phyloP scores from a whole-genome alignment of 129 eudicot species.

The Gnaphalium uliginosum region DNA sequence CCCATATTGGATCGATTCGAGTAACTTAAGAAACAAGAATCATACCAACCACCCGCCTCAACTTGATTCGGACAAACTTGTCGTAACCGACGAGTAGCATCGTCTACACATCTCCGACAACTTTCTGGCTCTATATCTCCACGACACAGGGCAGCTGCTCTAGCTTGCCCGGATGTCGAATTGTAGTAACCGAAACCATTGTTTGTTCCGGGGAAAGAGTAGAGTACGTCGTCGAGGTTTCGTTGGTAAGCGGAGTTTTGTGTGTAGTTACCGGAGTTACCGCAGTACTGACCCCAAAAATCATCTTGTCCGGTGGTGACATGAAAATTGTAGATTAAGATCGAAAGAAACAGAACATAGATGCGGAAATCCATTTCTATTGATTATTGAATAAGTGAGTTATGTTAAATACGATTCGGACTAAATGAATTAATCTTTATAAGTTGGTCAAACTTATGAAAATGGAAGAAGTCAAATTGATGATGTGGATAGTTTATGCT shows the following conservation, averaged over 20 bases:
- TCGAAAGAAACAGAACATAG: not conserved
- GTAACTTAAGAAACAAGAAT: slow-evolving; percentile 39
- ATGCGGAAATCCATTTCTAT: slow-evolving; percentile 8
- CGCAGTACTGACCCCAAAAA: not conserved
- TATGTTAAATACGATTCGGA: not conserved
- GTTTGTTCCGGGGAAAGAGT: slow-evolving; percentile 24
- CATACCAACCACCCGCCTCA: slow-evolving; percentile 36
- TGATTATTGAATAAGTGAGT: not conserved
- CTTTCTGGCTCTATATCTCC: slow-evolving; percentile 37
- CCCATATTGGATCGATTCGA: slow-evolving; percentile 20
- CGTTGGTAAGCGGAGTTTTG: slow-evolving; percentile 17
- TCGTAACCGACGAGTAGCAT: slow-evolving; percentile 23
- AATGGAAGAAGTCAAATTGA: not conserved
- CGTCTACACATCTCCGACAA: slow-evolving; percentile 39
- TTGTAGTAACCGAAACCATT: slow-evolving; percentile 30
- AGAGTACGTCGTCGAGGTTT: slow-evolving; percentile 24
- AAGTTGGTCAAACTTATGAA: not conserved
- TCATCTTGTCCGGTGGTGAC: not conserved
- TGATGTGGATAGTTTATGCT: not conserved
- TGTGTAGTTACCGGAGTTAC: slow-evolving; percentile 4
- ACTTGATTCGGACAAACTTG: slow-evolving; percentile 31
- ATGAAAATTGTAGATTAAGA: not conserved
- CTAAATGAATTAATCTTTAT: not conserved
- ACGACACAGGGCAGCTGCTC: slow-evolving; percentile 37
- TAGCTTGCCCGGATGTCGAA: slow-evolving; percentile 26